Evolutionary conservation across 2,329 filamentous ascomycete species (phyloP), one percentile per base, ranked within the genome.

Genomic region (Neobulgaria alba): DNA sequence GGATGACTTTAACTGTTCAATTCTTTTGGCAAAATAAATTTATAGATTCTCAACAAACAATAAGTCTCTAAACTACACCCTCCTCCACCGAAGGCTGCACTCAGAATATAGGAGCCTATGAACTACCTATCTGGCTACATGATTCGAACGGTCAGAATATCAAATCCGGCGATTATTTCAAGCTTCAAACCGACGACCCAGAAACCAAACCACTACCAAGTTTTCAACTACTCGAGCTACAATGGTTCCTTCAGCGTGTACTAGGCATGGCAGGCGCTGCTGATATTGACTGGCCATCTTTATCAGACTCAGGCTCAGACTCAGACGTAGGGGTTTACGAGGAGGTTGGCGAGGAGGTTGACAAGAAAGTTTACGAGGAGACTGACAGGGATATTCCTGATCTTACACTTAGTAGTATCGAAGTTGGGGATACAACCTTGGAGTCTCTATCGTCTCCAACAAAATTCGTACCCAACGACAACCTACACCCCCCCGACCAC

Each of bases 11-110:
- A 29, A 45, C 9, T 36, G 23, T 47, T 10, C 47, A 46, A 26
- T 50, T 50, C 30, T 47, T 50, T 38, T 50, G 45, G 47, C 45
- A 50, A 30, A 21, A 23, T 12, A 45, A 36, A 36, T 42, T 43
- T n/a, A n/a, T n/a, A n/a, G 16, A 31, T 10, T 18, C 34, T 33
- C 16, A 35, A 26, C 3, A 36, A 36, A 36, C 23, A 42, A 49
- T 47, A 10, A 44, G 20, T 36, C 43, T 49, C 17, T 29, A 33
- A 2, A 47, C 46, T 41, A 42, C 17, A 33, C 46, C 46, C 10
- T n/a, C 29, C 19, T 49, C 43, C 5, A 49, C 46, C 12, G 26
- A 44, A 33, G 33, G 30, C 10, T 41, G 46, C 14, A 33, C 41
- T 33, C 31, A 26, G 5, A 41, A 26, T 26, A 7, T 26, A 7